These are phyloP conservation scores for Pythium volutum DNA, from an alignment of 352 stramenopile genomes.

Conservation along the genomic window DNA sequence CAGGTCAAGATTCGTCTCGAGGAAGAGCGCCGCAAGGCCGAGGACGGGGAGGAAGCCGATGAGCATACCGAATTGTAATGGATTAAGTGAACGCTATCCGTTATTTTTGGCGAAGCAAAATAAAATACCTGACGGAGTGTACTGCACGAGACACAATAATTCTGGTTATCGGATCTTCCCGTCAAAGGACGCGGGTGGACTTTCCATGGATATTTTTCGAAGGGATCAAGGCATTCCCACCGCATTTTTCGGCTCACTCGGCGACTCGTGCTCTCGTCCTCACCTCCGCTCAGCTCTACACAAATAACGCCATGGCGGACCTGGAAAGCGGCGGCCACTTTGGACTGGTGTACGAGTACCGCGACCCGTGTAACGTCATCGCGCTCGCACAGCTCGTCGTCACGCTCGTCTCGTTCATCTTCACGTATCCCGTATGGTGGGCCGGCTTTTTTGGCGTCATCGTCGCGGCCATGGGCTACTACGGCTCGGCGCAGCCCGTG, in stretches of 20 bases:
- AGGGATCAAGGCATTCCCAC: not conserved
- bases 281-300: not conserved
- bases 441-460: conserved; percentile 72
- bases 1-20: conserved; percentile 62
- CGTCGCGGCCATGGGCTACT: conserved; percentile 79
- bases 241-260: not conserved
- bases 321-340: conserved; percentile 65
- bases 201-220: conserved; percentile 16
- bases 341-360: conserved; percentile 81
- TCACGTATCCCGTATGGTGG: conserved; percentile 85
- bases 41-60: conserved; percentile 1
- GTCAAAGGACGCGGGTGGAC: conserved; percentile 4
- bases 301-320: conserved; percentile 48
- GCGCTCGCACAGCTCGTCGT: conserved; percentile 69
- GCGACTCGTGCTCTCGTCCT: conserved; percentile 11
- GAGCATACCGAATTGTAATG: conserved; percentile 22
- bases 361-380: conserved; percentile 80
- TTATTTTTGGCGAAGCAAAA: not conserved
- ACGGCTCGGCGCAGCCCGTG: conserved; percentile 74
- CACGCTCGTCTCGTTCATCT: conserved; percentile 69
- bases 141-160: conserved; percentile 23
- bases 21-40: conserved; percentile 20
- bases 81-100: not conserved
- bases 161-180: not conserved
- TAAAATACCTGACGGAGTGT: conserved; percentile 2